Evolutionary conservation across 371 early-diverging fungal species (phyloP).

Genomic region (Mortierella polycephala): DNA sequence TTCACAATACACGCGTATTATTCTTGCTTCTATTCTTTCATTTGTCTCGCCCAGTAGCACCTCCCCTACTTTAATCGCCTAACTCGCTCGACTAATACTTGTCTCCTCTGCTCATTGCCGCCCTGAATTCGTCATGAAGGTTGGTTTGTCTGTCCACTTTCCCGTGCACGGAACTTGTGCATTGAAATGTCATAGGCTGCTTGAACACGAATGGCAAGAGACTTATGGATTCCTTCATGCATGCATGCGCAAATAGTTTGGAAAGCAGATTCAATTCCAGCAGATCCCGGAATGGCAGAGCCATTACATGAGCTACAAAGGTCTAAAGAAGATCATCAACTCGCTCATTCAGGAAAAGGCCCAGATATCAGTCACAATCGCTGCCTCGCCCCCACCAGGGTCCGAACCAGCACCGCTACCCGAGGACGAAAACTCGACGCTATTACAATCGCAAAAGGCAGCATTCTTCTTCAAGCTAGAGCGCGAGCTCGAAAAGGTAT

Average conservation of each 20-base stretch:
- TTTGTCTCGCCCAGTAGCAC: background rate
- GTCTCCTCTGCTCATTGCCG: background rate
- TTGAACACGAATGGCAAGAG: background rate
- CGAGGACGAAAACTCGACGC: conserved; percentile 66
- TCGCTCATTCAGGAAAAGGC: conserved; percentile 62
- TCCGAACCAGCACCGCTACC: conserved; percentile 23
- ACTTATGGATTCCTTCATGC: background rate
- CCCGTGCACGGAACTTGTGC: background rate
- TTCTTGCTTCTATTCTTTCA: background rate
- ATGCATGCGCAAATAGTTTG: conserved; percentile 72
- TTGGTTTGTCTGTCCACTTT: background rate
- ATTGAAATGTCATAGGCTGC: background rate
- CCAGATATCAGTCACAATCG: conserved; percentile 53
- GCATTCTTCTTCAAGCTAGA: conserved; percentile 88
- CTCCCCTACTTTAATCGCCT: background rate
- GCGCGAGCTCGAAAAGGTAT: conserved; percentile 84
- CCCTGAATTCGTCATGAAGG: background rate
- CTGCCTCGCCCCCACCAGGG: conserved; percentile 58
- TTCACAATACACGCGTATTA: background rate
- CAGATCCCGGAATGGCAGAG: conserved; percentile 91
- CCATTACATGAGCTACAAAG: conserved; percentile 95
- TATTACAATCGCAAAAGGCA: conserved; percentile 77
- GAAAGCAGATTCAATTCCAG: conserved; percentile 94
- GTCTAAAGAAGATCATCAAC: conserved; percentile 95
- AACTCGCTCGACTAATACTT: background rate